Base-by-base conservation (phyloP, 1,139 yeast species). In the Diutina sp. region DNA sequence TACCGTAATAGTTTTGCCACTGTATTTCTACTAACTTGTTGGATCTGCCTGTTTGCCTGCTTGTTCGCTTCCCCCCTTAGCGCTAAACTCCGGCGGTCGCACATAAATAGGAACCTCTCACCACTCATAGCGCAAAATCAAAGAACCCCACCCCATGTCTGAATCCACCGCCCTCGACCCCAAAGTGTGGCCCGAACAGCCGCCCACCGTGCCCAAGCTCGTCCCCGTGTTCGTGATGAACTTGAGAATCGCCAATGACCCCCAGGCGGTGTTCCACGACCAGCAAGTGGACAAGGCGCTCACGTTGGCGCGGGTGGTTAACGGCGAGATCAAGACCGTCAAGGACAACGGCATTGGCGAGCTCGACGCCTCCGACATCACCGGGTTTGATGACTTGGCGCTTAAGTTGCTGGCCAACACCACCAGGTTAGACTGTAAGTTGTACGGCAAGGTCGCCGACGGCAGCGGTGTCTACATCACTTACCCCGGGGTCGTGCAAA, bases 321-420 rank as follows among this genome's bases (percentile, higher is more conserved):
- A 50, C 16, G 53, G 53, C 8, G 44, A 30, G 11, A 18, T 50
- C 9, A 50, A 32, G 41, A 18, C 53, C 1, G 21, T 50, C 44
- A 11, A n/a, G 9, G 46, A 44, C 25, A 50, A 50, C 12, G 53
- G 32, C 21, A 50, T 50, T 32, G 53, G 53, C 8, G 53, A 50
- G 28, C 32, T 50, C 32, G 53, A 30, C 14, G 45, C 32, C 7
- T 12, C 44, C 5, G 45, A 28, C 21, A 41, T 51, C 12, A 41
- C 46, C 28, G 85, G 86, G 12, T 67, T 69, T 59, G 86, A 82
- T 61, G 79, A 79, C 56, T 68, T 82, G 61, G 70, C 74, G 35
- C 66, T 72, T 21, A 65, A 65, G 46, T 58, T 66, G 21, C 63
- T 67, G 2, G 68, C 71, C 7, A 63, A 68, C 1, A 66, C 67